These are phyloP conservation scores for Mollisiaceae sp. DNA, from an alignment of 2,329 filamentous ascomycete species.

Conservation along the genomic window DNA sequence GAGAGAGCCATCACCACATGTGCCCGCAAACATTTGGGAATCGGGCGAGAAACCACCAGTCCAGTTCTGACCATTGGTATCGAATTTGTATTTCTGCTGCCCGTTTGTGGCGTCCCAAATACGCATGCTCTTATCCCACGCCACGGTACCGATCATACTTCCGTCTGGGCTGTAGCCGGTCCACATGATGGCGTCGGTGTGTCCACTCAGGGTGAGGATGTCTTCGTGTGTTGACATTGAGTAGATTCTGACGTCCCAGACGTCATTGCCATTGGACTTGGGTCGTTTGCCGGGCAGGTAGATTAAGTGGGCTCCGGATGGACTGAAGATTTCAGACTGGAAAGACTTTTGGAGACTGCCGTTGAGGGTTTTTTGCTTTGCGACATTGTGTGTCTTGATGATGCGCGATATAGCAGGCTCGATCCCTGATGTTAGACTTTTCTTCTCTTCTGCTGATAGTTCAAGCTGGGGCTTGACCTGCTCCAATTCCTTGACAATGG, in stretches of 20 bases:
- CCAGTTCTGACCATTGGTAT: constrained; percentile 22
- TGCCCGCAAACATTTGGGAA: constrained; percentile 20
- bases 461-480: constrained; percentile 9
- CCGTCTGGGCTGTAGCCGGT: constrained; percentile 21
- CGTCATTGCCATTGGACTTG: constrained; percentile 16
- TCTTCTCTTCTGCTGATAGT: constrained; percentile 14
- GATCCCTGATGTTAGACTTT: constrained; percentile 6
- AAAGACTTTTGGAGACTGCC: constrained; percentile 11
- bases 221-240: constrained; percentile 21
- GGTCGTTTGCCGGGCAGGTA: constrained; percentile 20
- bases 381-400: constrained; percentile 13
- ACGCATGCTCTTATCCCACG: constrained; percentile 20
- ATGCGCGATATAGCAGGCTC: constrained; percentile 16
- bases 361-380: constrained; percentile 10
- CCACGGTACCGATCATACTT: constrained; percentile 17
- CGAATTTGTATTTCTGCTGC: constrained; percentile 16
- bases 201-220: constrained; percentile 14
- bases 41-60: constrained; percentile 21
- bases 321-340: constrained; percentile 22
- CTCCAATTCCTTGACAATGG: constrained; percentile 2
- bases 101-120: constrained; percentile 22
- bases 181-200: constrained; percentile 24
- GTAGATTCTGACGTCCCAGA: constrained; percentile 21
- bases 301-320: constrained; percentile 16
- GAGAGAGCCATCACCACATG: constrained; percentile 20